phyloP scores from a whole-genome alignment of 192 early-diverging fungal genomes.

The Coemansia sp. region DNA sequence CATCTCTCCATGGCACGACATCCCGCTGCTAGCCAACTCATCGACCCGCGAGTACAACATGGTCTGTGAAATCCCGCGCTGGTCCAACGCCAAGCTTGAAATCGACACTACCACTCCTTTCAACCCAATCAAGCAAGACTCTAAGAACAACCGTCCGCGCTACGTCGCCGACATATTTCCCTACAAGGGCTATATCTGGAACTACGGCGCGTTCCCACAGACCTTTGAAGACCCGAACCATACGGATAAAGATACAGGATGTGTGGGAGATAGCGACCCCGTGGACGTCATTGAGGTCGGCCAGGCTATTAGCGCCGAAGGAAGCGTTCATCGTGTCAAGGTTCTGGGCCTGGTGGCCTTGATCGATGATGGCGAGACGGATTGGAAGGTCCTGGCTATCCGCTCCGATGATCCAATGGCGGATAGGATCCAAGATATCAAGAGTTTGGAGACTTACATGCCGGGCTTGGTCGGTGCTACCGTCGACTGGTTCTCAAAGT shows the following conservation, averaged over 20 bases:
- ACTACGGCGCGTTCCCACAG: conserved; percentile 99
- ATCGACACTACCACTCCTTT: conserved; percentile 93
- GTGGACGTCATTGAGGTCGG: conserved; percentile 99
- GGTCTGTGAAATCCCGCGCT: conserved; percentile 97
- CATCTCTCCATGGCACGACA: conserved; percentile 97
- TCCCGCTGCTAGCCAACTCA: conserved; percentile 85
- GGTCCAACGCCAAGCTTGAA: conserved; percentile 96
- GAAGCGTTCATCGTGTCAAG: conserved; percentile 99
- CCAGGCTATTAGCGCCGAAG: conserved; percentile 85
- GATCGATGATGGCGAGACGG: conserved; percentile 98
- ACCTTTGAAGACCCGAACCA: conserved; percentile 98
- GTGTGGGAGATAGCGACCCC: conserved; percentile 95
- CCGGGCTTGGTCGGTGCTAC: conserved; percentile 95
- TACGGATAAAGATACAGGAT: conserved; percentile 91
- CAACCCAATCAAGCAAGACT: conserved; percentile 99
- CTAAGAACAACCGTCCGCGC: conserved; percentile 98
- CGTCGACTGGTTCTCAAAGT: conserved; percentile 99
- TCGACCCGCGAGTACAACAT: conserved; percentile 86
- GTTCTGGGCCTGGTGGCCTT: conserved; percentile 97
- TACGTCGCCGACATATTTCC: conserved; percentile 99
- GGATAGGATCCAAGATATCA: conserved; percentile 95
- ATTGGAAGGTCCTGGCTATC: conserved; percentile 99
- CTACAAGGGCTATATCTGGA: conserved; percentile 99
- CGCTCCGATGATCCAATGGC: conserved; percentile 98
- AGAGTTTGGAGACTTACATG: conserved; percentile 95